Evolutionary conservation across 306 rosid genomes (phyloP), one percentile per base, ranked within the genome.

Genomic region (Styphnolobium japonicum): DNA sequence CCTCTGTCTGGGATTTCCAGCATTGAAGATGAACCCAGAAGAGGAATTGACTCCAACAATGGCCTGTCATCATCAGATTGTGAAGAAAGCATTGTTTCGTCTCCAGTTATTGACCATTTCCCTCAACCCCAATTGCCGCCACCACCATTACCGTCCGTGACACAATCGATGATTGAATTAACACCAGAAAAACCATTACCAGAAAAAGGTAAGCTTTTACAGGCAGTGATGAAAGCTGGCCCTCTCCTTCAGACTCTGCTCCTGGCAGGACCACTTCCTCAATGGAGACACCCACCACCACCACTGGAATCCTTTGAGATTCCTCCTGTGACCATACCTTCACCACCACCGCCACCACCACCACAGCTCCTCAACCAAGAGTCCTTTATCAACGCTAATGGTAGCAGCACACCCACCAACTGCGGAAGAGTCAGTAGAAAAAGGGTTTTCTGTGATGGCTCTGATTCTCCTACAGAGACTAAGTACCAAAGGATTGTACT

Each of bases 211-310:
- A 95, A 93, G 87, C 98, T 95, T 45, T 83, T 95, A 42, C 93
- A 93, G 82, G 99, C 99, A 19, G 99, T 95, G 51, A 95, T 93
- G 97, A 93, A 93, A 85, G 99, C 99, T 14, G 99, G 99, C 0
- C 98, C 98, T 67, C 86, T 95, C 14, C 97, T 95, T 33, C 94
- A 92, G 72, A 95, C 93, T 7, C 89, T 95, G 18, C 92, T 95
- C 18, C 68, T 95, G 46, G 99, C 99, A 10, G 99, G 99, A 58
- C 99, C 99, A 63, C 97, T 95, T 43, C 99, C 99, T 57, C 98
- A 95, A 68, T 95, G 99, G 99, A 91, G 94, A 78, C 99, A 95
- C 86, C 99, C 99, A 22, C 99, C 99, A 0, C 99, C 99, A 0
- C 98, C 98, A 1, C 90, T 95, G 4, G 92, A 93, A 62, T 87